These are phyloP conservation scores for Epichloe festucae DNA, from an alignment of 2,329 filamentous ascomycete species.

Conservation along the genomic window DNA sequence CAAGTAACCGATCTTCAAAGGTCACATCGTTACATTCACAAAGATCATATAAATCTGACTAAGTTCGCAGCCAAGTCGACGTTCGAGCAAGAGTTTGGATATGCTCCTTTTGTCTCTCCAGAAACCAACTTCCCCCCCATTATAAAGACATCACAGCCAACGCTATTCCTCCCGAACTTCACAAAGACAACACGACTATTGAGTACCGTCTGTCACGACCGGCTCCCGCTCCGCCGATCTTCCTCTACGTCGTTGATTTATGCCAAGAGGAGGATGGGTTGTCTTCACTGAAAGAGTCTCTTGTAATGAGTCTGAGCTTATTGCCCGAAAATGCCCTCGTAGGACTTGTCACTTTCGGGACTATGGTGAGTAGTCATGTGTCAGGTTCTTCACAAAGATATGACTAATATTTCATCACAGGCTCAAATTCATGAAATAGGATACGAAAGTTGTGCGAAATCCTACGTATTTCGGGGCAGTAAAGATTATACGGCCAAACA, in stretches of 20 bases:
- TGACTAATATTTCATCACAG: background rate
- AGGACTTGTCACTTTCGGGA: slow-evolving; percentile 77
- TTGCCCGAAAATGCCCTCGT: slow-evolving; percentile 72
- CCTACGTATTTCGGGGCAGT: slow-evolving; percentile 93
- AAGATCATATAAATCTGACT: slow-evolving; percentile 10
- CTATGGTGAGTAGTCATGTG: slow-evolving; percentile 52
- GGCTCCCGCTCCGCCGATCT: slow-evolving; percentile 75
- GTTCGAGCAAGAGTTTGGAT: slow-evolving; percentile 77
- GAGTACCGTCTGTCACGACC: slow-evolving; percentile 73
- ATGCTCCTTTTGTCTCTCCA: slow-evolving; percentile 75
- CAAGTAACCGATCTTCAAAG: background rate
- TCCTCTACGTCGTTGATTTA: slow-evolving; percentile 76
- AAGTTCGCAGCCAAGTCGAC: slow-evolving; percentile 55
- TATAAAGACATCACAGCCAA: slow-evolving; percentile 84
- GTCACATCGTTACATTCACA: background rate
- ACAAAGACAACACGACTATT: slow-evolving; percentile 75
- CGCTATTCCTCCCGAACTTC: slow-evolving; percentile 71
- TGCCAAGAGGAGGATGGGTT: slow-evolving; percentile 83
- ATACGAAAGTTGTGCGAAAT: slow-evolving; percentile 96
- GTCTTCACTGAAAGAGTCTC: slow-evolving; percentile 69
- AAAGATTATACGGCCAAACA: slow-evolving; percentile 98
- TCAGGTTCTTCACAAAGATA: background rate
- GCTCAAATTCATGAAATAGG: slow-evolving; percentile 95
- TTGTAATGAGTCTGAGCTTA: slow-evolving; percentile 74
- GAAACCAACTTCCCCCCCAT: slow-evolving; percentile 69